These are phyloP conservation scores for Wickerhamia fluorescens DNA, from an alignment of 805 yeast genomes.

Conservation along the genomic window DNA sequence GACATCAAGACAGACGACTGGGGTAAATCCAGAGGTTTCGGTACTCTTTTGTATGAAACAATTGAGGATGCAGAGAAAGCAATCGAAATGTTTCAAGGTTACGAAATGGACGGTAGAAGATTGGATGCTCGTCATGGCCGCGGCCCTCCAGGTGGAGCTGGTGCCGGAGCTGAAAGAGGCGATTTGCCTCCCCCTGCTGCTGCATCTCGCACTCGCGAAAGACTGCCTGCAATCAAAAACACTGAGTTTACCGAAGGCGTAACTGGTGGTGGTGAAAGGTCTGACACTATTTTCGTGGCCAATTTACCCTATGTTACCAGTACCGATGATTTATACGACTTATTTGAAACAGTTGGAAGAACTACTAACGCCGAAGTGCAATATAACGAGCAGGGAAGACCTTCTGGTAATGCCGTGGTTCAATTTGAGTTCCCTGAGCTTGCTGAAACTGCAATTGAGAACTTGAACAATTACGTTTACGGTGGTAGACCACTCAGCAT, in stretches of 20 bases:
- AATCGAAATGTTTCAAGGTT: conserved; percentile 60
- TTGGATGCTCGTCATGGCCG: conserved; percentile 75
- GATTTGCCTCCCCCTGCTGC: conserved; percentile 6
- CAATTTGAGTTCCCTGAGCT: conserved; percentile 57
- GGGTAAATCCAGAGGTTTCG: conserved; percentile 83
- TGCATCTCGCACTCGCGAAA: conserved; percentile 8
- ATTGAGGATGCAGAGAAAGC: conserved; percentile 68
- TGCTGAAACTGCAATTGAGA: conserved; percentile 69
- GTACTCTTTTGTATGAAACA: conserved; percentile 65
- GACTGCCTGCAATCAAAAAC: conserved; percentile 22
- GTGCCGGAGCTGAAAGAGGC: background rate
- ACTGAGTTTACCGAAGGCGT: conserved; percentile 64
- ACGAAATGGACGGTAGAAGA: conserved; percentile 65
- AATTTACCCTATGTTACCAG: conserved; percentile 91
- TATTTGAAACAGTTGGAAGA: conserved; percentile 78
- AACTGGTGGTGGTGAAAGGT: conserved; percentile 48
- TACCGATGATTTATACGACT: conserved; percentile 72
- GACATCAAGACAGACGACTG: conserved; percentile 60
- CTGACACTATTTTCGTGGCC: conserved; percentile 49
- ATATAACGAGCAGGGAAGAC: conserved; percentile 48
- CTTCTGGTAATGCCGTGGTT: conserved; percentile 83
- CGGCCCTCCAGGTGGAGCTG: conserved; percentile 4
- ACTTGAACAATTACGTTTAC: conserved; percentile 72
- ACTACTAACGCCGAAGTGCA: conserved; percentile 74
- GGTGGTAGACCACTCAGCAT: conserved; percentile 73